Evolutionary conservation across 352 stramenopile genomes (phyloP).

Genomic region (Thraustochytrium striatum): DNA sequence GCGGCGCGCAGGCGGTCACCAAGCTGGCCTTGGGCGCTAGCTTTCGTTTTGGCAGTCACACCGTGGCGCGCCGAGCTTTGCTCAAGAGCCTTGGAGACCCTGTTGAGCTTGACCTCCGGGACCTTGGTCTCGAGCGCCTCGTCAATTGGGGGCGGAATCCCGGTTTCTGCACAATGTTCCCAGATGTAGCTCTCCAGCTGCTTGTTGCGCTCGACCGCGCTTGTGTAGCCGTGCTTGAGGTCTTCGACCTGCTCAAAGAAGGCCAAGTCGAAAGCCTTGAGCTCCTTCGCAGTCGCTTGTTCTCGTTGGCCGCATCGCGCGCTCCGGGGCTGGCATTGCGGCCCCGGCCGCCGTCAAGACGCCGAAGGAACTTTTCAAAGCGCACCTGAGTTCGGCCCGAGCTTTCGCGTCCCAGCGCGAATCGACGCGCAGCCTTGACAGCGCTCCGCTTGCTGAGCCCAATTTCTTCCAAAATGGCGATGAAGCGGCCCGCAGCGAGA

Average conservation of each 20-base stretch:
- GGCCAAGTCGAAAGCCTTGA: slow-evolving; percentile 49
- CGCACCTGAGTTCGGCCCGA: too few species aligned
- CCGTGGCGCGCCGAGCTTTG: too few species aligned
- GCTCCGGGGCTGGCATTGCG: too few species aligned
- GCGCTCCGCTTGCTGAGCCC: too few species aligned
- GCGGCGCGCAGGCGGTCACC: slow-evolving; percentile 20
- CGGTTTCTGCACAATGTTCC: slow-evolving; percentile 38
- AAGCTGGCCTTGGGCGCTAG: background rate
- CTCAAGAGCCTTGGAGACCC: too few species aligned
- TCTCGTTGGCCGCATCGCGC: too few species aligned
- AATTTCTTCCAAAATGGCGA: too few species aligned
- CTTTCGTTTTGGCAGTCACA: background rate
- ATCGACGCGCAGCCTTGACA: too few species aligned
- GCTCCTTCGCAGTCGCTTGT: background rate
- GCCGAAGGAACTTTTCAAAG: too few species aligned
- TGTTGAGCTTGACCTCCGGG: background rate
- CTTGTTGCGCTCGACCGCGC: slow-evolving; percentile 8
- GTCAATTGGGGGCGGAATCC: background rate
- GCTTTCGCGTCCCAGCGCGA: too few species aligned
- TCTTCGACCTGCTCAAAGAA: slow-evolving; percentile 58
- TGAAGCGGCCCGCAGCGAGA: too few species aligned
- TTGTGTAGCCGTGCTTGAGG: slow-evolving; percentile 56
- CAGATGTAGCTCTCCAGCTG: slow-evolving; percentile 22
- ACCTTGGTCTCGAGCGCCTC: background rate
- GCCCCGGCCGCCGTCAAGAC: too few species aligned